Base-by-base conservation (phyloP, 192 early-diverging fungal genomes). In the Coemansia asiatica region DNA sequence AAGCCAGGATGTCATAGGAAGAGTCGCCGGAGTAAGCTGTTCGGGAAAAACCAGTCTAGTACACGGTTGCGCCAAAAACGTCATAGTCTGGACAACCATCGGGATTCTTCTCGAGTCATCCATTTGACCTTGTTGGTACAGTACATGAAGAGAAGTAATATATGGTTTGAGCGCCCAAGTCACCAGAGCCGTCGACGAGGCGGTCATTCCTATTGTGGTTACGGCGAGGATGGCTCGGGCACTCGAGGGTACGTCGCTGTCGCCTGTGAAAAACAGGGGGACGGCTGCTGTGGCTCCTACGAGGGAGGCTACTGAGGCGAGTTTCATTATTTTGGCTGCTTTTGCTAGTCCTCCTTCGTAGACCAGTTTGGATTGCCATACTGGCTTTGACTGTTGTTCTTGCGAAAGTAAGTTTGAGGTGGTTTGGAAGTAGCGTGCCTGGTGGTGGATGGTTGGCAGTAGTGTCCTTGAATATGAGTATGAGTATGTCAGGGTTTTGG, bases 201-300 rank as follows among this genome's bases (percentile, higher is more conserved):
- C 74, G 6, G 79, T 81, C 79, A 75, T 81, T 0, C 73, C 79
- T 10, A 81, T 19, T 0, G 79, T 81, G 5, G 79, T 81, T 1
- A 48, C 1, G 3, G 79, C 79, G 2, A 81, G 64, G 13, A 81
- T 62, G 15, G 67, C 61, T 21, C 79, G 79, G 10, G 79, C 79
- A 16, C 63, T 59, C 0, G 55, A 46, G 2, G 79, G 79, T 4
- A 81, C 74, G 21, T 75, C 73, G 70, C 79, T 81, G 23, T 72
- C 57, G 16, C 66, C 79, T 6, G 64, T 26, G 33, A 81, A 81
- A 54, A 75, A 81, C 15, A 81, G 67, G 16, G 79, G 79, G 4
- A 81, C 57, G 2, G 79, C 79, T 19, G 73, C 73, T 10, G 60
- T 57, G 1, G 73, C 79, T 0, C 79, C 79, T 1, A 81, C 70